Conservation (phyloP, 176 grass and related monocot genomes). For the Oryza longistaminata region DNA sequence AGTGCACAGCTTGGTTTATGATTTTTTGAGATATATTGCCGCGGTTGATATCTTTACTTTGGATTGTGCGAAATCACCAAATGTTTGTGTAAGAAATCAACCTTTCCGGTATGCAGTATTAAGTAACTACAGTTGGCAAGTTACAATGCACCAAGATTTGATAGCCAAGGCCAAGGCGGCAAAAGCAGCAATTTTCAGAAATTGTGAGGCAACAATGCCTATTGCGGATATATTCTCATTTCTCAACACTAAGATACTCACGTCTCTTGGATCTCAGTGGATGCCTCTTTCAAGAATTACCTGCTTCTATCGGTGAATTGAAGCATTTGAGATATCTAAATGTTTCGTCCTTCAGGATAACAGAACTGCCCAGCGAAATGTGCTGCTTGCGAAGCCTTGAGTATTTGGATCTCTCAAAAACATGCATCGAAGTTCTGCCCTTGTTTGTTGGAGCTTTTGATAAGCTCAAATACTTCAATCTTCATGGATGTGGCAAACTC, state of each 20-base stretch:
- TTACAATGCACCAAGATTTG: background rate
- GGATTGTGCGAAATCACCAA: background rate
- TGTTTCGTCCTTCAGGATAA: slow-evolving; percentile 16
- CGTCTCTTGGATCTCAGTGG: slow-evolving; percentile 31
- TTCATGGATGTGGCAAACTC: slow-evolving; percentile 17
- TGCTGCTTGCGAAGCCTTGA: slow-evolving; percentile 24
- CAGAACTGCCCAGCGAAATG: slow-evolving; percentile 12
- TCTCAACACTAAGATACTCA: background rate
- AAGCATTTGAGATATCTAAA: slow-evolving; percentile 41
- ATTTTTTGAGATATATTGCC: slow-evolving; percentile 30
- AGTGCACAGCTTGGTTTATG: slow-evolving; percentile 31
- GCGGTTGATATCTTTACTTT: slow-evolving; percentile 17
- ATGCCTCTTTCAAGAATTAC: background rate
- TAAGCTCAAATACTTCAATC: slow-evolving; percentile 36
- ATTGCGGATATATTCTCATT: slow-evolving; percentile 1
- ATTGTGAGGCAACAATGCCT: background rate
- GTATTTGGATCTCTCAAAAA: slow-evolving; percentile 32
- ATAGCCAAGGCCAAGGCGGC: background rate
- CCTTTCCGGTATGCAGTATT: slow-evolving; percentile 35
- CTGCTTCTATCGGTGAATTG: slow-evolving; percentile 8
- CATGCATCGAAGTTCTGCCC: slow-evolving; percentile 16
- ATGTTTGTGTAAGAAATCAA: background rate
- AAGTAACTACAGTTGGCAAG: background rate
- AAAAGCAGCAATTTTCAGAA: slow-evolving; percentile 15
- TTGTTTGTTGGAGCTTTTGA: background rate